Base-by-base conservation (phyloP, 768 basidiomycete species). In the Russula earlei region DNA sequence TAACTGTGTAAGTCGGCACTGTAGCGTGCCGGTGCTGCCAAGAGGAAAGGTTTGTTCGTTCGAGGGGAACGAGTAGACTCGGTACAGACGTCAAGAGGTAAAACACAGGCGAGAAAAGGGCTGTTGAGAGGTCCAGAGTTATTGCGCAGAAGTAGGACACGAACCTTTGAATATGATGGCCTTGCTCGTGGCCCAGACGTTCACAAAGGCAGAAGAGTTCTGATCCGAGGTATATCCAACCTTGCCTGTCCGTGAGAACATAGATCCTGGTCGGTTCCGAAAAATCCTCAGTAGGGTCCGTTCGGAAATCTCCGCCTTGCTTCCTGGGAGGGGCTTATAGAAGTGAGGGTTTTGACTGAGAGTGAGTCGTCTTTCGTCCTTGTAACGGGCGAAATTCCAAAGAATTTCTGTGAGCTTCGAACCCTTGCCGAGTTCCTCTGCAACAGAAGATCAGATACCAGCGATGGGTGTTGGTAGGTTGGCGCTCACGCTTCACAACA, bases 371-470 rank as follows among this genome's bases (percentile, higher is more conserved):
- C 25, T 31, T 1, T 56, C n/a, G 8, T 9, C 41, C 38, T 46
- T 33, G 10, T 25, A 27, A 10, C 58, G 58, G 17, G 42, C 56
- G 37, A 59, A 56, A 12, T 56, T 59, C 58, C 58, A 59, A 31
- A 59, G 48, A 14, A 59, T 27, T 55, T 59, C 58, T n/a, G 47
- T 1, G 12, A 44, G 1, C 0, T 22, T 51, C 4, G 58, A 33
- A 9, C 22, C 12, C 1, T 43, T 29, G 22, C 54, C 25, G 2
- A 59, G 49, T 15, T 46, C 12, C 54, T 59, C 58, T 59, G 45
- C 5, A 4, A 20, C 14, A 17, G 0, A 22, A 9, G n/a, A 20
- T 47, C 20, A 41, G 44, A 29, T 24, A 41, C 1, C 4, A 9
- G 34, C n/a, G 9, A 29, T 19, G 15, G 2, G 11, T 2, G 11